Conservation (phyloP, 306 rosid species). For the Acmispon strigosus region DNA sequence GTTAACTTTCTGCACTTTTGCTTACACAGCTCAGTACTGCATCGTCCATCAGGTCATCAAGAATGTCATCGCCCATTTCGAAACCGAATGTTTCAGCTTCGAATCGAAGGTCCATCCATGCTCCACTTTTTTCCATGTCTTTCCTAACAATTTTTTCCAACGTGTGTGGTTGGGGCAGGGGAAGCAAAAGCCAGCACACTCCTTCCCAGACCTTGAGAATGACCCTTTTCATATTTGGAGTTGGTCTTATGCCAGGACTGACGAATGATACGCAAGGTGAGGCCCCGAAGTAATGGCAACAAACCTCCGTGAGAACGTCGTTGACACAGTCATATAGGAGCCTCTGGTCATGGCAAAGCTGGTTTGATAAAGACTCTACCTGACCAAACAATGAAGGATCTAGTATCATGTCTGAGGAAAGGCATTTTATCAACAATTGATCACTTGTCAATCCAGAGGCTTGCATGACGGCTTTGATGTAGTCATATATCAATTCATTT, state of each 20-base stretch:
- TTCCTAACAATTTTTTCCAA: slow-evolving; percentile 79
- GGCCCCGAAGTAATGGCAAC: slow-evolving; percentile 44
- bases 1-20: slow-evolving; percentile 24
- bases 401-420: slow-evolving; percentile 67
- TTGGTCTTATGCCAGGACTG: slow-evolving; percentile 37
- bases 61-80: slow-evolving; percentile 73
- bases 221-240: slow-evolving; percentile 36
- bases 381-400: slow-evolving; percentile 52
- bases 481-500: slow-evolving; percentile 51
- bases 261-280: slow-evolving; percentile 52
- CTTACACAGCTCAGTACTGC: slow-evolving; percentile 39
- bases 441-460: slow-evolving; percentile 64
- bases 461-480: slow-evolving; percentile 48
- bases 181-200: slow-evolving; percentile 72
- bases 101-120: slow-evolving; percentile 71
- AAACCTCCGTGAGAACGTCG: slow-evolving; percentile 65
- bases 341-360: slow-evolving; percentile 47
- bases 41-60: slow-evolving; percentile 70
- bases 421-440: slow-evolving; percentile 49
- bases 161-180: slow-evolving; percentile 54
- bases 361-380: slow-evolving; percentile 51
- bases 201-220: slow-evolving; percentile 52
- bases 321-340: slow-evolving; percentile 67
- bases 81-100: slow-evolving; percentile 59
- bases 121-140: slow-evolving; percentile 60